Evolutionary conservation across 1,284 basidiomycete genomes (phyloP), one percentile per base, ranked within the genome.

Genomic region (Takashimella tepidaria): DNA sequence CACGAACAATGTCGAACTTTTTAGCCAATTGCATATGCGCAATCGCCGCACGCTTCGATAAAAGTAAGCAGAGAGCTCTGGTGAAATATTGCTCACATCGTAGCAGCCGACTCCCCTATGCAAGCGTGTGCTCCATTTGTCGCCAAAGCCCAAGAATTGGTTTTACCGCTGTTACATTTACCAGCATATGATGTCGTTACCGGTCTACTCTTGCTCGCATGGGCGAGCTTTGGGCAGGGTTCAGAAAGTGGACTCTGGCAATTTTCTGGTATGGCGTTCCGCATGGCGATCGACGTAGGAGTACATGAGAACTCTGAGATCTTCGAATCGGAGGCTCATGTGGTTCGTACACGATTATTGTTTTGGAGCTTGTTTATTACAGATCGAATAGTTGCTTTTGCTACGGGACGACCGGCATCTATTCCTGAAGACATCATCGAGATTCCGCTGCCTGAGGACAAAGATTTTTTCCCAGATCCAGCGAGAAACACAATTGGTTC

Each of bases 351-450:
- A 13, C 63, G 72, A 31, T 54, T 76, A 20, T 57, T 77, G 5
- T 76, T 76, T 53, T 78, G 77, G 77, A 67, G 62, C 10, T 49
- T 77, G 31, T 77, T 77, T 56, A 58, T 77, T 19, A 76, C 74
- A 16, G 77, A 78, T 59, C 69, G 77, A 4, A 70, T 78, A n/a
- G 60, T 78, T 3, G 71, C 76, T 6, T 76, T 78, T 47, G 64
- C 57, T 4, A 66, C 62, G 0, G 67, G 68, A 22, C 53, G 69
- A 45, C 70, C 75, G 1, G 64, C 67, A 0, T 67, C 67, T 40
- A 77, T 78, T 44, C 71, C 72, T 3, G 77, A 77, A 56, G 76
- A 76, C 45, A 71, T 75, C 31, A 70, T 78, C 41, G 77, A 78
- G 56, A 73, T 78, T 8, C 76, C 76, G 8, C 55, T 78, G 6